Conservation (phyloP, 2,329 filamentous ascomycete species). For the Boeremia lycopersici region DNA sequence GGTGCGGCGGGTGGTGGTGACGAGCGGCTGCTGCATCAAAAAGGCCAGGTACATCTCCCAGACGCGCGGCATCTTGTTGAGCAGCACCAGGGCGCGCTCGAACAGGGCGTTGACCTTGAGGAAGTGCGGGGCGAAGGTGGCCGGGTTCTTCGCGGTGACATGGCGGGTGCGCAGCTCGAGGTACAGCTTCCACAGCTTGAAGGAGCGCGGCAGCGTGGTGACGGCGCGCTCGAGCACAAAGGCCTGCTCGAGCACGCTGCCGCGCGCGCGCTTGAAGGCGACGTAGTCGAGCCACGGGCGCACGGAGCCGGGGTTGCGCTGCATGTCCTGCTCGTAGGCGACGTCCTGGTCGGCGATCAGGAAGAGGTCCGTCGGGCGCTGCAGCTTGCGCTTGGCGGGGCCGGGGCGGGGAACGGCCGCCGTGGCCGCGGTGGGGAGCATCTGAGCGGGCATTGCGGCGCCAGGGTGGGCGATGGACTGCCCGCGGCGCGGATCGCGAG, state of each 20-base stretch:
- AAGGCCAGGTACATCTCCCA: slow-evolving; percentile 98
- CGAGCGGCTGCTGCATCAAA: slow-evolving; percentile 85
- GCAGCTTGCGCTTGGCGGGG: slow-evolving; percentile 41
- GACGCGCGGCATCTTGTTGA: slow-evolving; percentile 98
- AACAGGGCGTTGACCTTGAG: slow-evolving; percentile 94
- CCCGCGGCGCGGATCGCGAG: slow-evolving; percentile 23
- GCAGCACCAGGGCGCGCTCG: slow-evolving; percentile 85
- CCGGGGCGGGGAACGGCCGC: neutral
- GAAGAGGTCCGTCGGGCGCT: slow-evolving; percentile 45
- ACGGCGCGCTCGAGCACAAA: slow-evolving; percentile 90
- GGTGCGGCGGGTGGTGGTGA: slow-evolving; percentile 82
- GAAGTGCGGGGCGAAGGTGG: slow-evolving; percentile 78
- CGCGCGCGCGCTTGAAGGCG: slow-evolving; percentile 87
- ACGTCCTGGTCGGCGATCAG: slow-evolving; percentile 82
- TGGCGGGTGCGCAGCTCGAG: slow-evolving; percentile 83
- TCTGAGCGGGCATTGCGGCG: slow-evolving; percentile 53
- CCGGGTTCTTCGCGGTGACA: slow-evolving; percentile 80
- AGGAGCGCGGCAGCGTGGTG: slow-evolving; percentile 86
- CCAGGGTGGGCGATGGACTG: slow-evolving; percentile 34
- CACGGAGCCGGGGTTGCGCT: slow-evolving; percentile 81
- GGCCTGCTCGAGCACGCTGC: slow-evolving; percentile 82
- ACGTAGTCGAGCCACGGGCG: slow-evolving; percentile 97
- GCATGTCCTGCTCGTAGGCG: slow-evolving; percentile 94
- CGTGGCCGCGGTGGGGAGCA: slow-evolving; percentile 44
- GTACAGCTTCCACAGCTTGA: slow-evolving; percentile 99